phyloP scores from a whole-genome alignment of 2,329 filamentous ascomycete genomes.

The Chrysoporthe deuterocubensis region DNA sequence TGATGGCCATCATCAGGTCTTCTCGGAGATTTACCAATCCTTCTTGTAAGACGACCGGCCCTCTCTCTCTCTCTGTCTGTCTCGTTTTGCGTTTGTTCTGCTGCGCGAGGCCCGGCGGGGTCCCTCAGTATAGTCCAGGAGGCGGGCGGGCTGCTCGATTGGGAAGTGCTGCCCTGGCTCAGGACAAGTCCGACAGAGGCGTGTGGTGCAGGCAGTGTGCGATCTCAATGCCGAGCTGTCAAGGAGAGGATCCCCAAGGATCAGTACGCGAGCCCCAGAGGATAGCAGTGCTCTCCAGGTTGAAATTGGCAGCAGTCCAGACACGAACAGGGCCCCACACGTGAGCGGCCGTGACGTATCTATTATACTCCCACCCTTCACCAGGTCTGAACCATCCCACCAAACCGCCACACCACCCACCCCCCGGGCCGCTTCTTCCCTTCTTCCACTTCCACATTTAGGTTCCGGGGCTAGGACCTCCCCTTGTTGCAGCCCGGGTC shows the following conservation, averaged over 20 bases:
- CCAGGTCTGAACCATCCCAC: too few species aligned
- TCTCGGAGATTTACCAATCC: neutral
- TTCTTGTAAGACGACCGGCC: too few species aligned
- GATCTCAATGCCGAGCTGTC: neutral
- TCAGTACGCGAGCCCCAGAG: neutral
- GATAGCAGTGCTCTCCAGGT: neutral
- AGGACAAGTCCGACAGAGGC: too few species aligned
- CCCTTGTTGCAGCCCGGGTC: neutral
- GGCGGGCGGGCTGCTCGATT: too few species aligned
- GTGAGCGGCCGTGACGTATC: neutral
- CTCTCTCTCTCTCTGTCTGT: neutral
- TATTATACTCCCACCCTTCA: neutral
- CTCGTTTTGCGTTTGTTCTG: neutral
- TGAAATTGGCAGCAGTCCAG: neutral
- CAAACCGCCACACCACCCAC: too few species aligned
- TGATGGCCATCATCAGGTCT: constrained; percentile 21
- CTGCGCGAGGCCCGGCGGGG: neutral
- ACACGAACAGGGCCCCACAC: constrained; percentile 1
- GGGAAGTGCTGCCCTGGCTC: too few species aligned
- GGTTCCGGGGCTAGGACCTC: neutral
- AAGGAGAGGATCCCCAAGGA: neutral
- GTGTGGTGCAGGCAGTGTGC: neutral
- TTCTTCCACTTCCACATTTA: neutral
- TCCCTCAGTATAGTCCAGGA: neutral
- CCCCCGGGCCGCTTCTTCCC: neutral